Percentiles rank a stretch among this genome's conserved stretches.
phyloP scores from a whole-genome alignment of 192 early-diverging fungal species.

The Spizellomyces punctatus region DNA sequence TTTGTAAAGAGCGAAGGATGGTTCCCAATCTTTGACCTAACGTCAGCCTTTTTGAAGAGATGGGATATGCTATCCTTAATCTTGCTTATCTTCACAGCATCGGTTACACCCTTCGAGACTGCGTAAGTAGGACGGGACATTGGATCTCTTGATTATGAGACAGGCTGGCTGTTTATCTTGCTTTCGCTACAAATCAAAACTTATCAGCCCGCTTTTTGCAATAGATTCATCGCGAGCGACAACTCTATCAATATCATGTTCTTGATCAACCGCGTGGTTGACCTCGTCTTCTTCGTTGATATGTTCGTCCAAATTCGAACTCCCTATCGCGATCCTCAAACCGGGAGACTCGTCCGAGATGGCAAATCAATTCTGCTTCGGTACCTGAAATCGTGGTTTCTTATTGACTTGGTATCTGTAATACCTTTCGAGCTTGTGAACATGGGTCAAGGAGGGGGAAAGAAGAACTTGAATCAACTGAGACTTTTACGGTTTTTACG shows the following conservation, averaged over 20 bases:
- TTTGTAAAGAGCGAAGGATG: conserved; percentile 21
- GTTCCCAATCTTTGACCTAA: conserved; percentile 40
- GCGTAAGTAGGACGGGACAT: conserved; percentile 43
- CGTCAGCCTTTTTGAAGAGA: conserved; percentile 40
- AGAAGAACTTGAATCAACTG: conserved; percentile 28
- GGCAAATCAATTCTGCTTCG: conserved; percentile 31
- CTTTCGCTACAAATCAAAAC: background rate
- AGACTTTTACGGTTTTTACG: conserved; percentile 46
- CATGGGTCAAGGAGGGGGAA: background rate
- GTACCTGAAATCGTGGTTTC: conserved; percentile 48
- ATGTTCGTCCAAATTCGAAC: conserved; percentile 55
- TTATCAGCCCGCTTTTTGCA: background rate
- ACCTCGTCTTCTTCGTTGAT: conserved; percentile 52
- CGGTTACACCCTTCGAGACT: conserved; percentile 54
- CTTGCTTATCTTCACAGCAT: conserved; percentile 54
- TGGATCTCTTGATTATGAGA: background rate
- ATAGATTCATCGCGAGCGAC: conserved; percentile 4
- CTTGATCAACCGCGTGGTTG: conserved; percentile 50
- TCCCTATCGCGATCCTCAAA: conserved; percentile 48
- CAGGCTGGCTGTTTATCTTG: background rate
- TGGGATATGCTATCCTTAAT: conserved; percentile 54
- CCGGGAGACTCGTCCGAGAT: conserved; percentile 45
- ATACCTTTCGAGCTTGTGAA: conserved; percentile 51
- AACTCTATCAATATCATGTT: conserved; percentile 48
- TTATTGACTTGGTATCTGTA: conserved; percentile 48